Conservation (phyloP, 2,329 filamentous ascomycete species). For the Scedosporium dehoogii region DNA sequence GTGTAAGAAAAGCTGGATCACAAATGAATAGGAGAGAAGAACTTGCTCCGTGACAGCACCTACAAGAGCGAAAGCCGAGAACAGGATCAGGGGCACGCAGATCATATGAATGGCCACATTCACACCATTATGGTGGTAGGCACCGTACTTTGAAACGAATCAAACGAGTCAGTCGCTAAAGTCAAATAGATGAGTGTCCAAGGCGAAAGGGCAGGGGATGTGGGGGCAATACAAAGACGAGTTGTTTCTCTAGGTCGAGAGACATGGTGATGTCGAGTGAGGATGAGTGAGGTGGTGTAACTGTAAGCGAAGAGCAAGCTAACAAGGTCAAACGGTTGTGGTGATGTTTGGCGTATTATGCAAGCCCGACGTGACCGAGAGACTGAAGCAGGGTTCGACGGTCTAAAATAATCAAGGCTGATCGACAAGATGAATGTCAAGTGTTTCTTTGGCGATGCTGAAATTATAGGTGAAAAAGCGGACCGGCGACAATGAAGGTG, state of each 20-base stretch:
- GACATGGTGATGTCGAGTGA: constrained; percentile 35
- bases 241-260: constrained; percentile 71
- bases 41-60: not conserved
- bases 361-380: not conserved
- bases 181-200: constrained; percentile 1
- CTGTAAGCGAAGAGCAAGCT: not conserved
- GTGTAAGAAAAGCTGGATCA: not conserved
- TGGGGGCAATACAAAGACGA: constrained; percentile 56
- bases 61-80: constrained; percentile 31
- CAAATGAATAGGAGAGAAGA: constrained; percentile 11
- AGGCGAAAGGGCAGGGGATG: constrained; percentile 3
- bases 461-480: no score
- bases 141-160: constrained; percentile 55
- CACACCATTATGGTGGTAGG: constrained; percentile 69
- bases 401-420: not conserved
- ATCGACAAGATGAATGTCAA: not conserved
- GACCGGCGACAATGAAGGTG: no score
- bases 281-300: not conserved
- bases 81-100: constrained; percentile 67
- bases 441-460: no score
- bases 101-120: constrained; percentile 72
- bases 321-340: not conserved
- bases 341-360: not conserved
- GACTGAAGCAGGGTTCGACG: not conserved
- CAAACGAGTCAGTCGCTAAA: constrained; percentile 1